Conservation (phyloP, 2,329 filamentous ascomycete species). For the Coniochaeta pulveracea region DNA sequence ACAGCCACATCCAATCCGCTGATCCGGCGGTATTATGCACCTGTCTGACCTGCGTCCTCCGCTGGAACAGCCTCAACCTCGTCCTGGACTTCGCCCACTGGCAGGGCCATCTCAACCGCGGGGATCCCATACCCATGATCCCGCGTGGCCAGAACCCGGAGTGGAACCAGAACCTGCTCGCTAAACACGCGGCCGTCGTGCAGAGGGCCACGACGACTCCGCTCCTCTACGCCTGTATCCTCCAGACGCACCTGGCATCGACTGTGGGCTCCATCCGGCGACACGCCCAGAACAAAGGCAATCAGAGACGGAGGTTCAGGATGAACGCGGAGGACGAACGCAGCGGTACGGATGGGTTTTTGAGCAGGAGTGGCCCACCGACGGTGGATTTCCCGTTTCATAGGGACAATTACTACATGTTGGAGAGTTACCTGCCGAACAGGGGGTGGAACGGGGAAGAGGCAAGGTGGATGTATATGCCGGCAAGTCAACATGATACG, state of each 20-base stretch:
- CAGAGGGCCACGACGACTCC: conserved; percentile 31
- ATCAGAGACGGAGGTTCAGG: conserved; percentile 24
- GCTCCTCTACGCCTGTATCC: conserved; percentile 35
- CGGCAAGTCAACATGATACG: conserved; percentile 24
- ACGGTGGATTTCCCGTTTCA: conserved; percentile 41
- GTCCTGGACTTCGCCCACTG: conserved; percentile 45
- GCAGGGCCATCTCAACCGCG: conserved; percentile 36
- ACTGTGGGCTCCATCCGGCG: conserved; percentile 18
- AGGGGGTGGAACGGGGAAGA: conserved; percentile 37
- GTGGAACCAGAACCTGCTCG: conserved; percentile 38
- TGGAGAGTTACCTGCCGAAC: conserved; percentile 45
- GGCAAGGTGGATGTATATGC: conserved; percentile 36
- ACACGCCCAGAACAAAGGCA: conserved; percentile 36
- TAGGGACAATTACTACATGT: conserved; percentile 46
- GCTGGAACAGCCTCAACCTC: conserved; percentile 44
- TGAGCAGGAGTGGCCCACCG: conserved; percentile 36
- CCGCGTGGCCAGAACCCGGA: conserved; percentile 30
- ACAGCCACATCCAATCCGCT: conserved; percentile 36
- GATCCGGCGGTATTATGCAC: conserved; percentile 39
- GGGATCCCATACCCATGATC: conserved; percentile 40
- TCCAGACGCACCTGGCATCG: conserved; percentile 18
- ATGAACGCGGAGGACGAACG: conserved; percentile 27
- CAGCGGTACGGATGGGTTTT: conserved; percentile 35
- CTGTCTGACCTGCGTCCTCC: conserved; percentile 42
- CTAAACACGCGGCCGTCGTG: conserved; percentile 29